A percentile compares a stretch with the other conserved stretches of the same genome.
phyloP scores from a whole-genome alignment of 78 protist genomes.

The Dictyostelium brefeldianum region DNA sequence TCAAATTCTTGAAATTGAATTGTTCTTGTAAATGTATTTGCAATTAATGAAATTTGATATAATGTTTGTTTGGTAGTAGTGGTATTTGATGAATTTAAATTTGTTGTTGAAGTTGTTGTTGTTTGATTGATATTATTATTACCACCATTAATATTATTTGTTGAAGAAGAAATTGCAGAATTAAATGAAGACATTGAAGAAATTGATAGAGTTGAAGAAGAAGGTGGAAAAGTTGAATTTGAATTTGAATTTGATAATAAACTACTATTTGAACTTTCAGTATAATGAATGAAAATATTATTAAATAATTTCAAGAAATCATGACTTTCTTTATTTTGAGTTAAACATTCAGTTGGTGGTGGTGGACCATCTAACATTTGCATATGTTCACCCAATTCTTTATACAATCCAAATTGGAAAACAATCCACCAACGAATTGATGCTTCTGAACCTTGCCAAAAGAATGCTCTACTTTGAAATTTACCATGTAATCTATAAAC shows the following conservation, averaged over 20 bases:
- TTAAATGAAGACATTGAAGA: constrained; percentile 7
- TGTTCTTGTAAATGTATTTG: neutral
- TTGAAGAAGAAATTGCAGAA: neutral
- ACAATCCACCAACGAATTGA: constrained; percentile 74
- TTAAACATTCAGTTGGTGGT: constrained; percentile 61
- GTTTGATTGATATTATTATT: neutral
- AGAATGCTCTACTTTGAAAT: constrained; percentile 21
- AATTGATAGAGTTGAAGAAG: neutral
- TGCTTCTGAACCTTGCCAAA: constrained; percentile 72
- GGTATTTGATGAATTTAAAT: neutral
- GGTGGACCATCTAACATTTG: constrained; percentile 10
- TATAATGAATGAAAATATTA: constrained; percentile 34
- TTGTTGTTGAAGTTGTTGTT: neutral
- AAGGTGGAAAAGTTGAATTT: neutral
- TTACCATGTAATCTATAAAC: constrained; percentile 19
- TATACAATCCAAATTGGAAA: constrained; percentile 65
- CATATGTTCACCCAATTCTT: constrained; percentile 35
- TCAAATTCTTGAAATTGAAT: constrained; percentile 43
- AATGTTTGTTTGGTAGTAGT: neutral
- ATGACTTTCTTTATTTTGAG: constrained; percentile 57
- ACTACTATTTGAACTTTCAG: neutral
- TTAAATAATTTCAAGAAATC: constrained; percentile 49
- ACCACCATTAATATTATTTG: neutral
- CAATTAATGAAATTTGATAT: constrained; percentile 16
- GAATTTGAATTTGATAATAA: neutral